phyloP scores from a whole-genome alignment of 345 rosid species.

The Citrus glauca region DNA sequence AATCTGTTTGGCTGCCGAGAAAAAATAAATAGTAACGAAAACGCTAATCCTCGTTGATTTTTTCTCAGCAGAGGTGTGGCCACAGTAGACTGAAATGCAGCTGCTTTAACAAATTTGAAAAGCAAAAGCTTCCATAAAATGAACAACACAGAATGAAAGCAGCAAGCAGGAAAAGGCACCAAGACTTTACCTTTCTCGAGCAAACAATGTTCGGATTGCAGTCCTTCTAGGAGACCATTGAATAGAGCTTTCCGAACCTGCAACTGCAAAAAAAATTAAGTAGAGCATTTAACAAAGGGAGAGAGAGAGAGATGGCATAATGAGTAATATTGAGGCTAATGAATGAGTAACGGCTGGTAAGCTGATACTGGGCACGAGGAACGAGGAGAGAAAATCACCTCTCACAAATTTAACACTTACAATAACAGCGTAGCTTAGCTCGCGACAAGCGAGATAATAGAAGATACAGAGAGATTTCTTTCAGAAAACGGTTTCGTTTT shows the following conservation, averaged over 20 bases:
- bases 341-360: too few species aligned
- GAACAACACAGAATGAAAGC: not conserved
- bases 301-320: not conserved
- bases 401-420: not conserved
- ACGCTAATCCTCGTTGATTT: conserved; percentile 1
- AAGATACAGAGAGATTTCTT: not conserved
- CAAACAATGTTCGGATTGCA: not conserved
- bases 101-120: not conserved
- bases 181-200: conserved; percentile 1
- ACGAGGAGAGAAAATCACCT: conserved; percentile 8
- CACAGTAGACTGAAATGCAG: not conserved
- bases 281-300: conserved; percentile 11
- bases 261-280: not conserved
- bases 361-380: conserved; percentile 15
- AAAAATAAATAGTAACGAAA: not conserved
- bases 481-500: not conserved
- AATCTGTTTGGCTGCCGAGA: not conserved
- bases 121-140: not conserved
- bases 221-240: not conserved
- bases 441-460: too few species aligned
- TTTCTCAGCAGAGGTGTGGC: conserved; percentile 18
- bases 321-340: not conserved
- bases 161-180: not conserved
- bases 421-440: too few species aligned
- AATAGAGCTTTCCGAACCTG: not conserved